These are phyloP conservation scores for Mortierella polycephala DNA, from an alignment of 371 early-diverging fungal species.

Conservation along the genomic window DNA sequence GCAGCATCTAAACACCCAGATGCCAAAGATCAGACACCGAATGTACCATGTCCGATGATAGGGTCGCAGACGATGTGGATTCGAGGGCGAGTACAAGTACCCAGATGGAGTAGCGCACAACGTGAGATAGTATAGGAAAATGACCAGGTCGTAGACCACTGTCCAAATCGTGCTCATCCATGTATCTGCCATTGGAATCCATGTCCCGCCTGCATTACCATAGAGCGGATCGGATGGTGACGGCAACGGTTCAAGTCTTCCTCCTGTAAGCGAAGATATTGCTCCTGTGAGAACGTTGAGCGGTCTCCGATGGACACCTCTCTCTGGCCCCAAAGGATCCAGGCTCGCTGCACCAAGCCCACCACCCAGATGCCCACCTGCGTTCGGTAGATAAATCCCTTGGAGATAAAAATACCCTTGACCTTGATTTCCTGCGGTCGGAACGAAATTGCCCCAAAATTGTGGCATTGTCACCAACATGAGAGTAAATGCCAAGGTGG, in stretches of 20 bases:
- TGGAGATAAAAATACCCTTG: conserved; percentile 69
- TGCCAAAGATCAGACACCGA: conserved; percentile 47
- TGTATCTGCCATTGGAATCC: conserved; percentile 86
- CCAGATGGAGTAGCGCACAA: conserved; percentile 50
- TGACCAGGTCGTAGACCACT: conserved; percentile 58
- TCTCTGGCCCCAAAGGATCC: conserved; percentile 34
- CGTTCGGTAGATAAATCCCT: conserved; percentile 60
- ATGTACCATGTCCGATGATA: conserved; percentile 53
- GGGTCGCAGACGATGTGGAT: conserved; percentile 42
- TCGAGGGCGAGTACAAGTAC: conserved; percentile 46
- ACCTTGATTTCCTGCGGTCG: conserved; percentile 59
- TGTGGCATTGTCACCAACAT: conserved; percentile 63
- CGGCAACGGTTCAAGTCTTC: neutral
- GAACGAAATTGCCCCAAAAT: conserved; percentile 66
- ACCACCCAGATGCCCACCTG: conserved; percentile 38
- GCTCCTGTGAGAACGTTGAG: conserved; percentile 29
- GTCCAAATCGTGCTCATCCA: conserved; percentile 72
- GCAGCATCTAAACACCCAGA: conserved; percentile 50
- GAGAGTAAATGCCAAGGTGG: conserved; percentile 58
- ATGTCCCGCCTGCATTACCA: conserved; percentile 57
- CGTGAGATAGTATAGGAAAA: conserved; percentile 58
- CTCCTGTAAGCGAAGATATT: conserved; percentile 33
- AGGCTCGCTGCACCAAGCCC: conserved; percentile 30
- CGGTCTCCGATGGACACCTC: conserved; percentile 11
- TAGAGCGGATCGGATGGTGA: conserved; percentile 5